phyloP scores from a whole-genome alignment of 306 rosid genomes.

The Prunus dulcis region DNA sequence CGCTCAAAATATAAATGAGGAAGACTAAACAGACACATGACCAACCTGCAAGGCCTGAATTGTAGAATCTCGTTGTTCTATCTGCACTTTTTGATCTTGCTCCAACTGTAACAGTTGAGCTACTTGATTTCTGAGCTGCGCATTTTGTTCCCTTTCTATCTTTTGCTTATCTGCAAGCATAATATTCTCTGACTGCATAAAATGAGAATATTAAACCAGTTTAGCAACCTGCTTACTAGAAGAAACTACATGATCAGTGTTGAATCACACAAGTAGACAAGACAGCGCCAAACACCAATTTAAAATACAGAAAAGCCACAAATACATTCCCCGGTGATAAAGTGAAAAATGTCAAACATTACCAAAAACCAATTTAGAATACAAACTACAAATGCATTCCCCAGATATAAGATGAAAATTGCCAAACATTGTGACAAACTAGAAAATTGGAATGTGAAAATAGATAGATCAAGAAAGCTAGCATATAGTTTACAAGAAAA shows the following conservation, averaged over 20 bases:
- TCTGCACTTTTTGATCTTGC: slow-evolving; percentile 79
- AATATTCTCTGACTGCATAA: slow-evolving; percentile 79
- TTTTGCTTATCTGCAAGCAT: slow-evolving; percentile 69
- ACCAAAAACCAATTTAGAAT: background rate
- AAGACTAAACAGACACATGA: slow-evolving; percentile 6
- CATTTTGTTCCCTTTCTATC: slow-evolving; percentile 85
- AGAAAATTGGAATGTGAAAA: too few species aligned
- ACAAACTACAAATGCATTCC: background rate
- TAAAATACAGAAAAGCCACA: background rate
- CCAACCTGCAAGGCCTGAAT: slow-evolving; percentile 81
- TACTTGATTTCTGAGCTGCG: slow-evolving; percentile 85
- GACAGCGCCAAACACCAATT: background rate
- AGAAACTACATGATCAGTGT: slow-evolving; percentile 16
- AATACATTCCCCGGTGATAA: background rate
- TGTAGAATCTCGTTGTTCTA: slow-evolving; percentile 71
- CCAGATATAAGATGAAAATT: background rate
- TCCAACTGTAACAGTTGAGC: slow-evolving; percentile 79
- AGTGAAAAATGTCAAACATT: background rate
- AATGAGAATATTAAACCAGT: slow-evolving; percentile 27
- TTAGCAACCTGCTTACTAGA: slow-evolving; percentile 25
- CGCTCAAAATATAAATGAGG: background rate
- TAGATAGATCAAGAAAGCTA: background rate
- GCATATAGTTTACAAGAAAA: background rate
- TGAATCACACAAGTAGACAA: slow-evolving; percentile 4
- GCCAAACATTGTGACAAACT: background rate